phyloP scores from a whole-genome alignment of 2,329 filamentous ascomycete species.

The Epicoccum nigrum region DNA sequence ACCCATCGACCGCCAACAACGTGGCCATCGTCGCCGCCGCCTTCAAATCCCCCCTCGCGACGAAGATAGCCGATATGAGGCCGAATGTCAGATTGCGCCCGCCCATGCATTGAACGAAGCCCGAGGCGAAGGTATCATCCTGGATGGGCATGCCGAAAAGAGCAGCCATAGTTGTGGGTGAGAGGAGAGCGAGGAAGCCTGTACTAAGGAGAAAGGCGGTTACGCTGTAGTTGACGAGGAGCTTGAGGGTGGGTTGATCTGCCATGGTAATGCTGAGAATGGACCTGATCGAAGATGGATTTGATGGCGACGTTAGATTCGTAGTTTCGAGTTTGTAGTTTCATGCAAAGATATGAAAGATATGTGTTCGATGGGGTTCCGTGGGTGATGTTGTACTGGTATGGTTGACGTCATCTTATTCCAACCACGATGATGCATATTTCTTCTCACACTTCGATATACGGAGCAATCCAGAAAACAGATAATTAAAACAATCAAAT shows the following conservation, averaged over 20 bases:
- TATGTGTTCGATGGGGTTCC: too few species aligned
- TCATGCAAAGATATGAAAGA: too few species aligned
- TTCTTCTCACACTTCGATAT: too few species aligned
- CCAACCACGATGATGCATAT: too few species aligned
- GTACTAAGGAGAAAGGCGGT: constrained; percentile 20
- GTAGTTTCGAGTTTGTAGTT: not conserved
- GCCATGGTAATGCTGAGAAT: constrained; percentile 5
- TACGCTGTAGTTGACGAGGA: constrained; percentile 20
- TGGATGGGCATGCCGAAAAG: constrained; percentile 22
- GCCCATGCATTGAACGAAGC: constrained; percentile 27
- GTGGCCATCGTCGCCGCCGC: constrained; percentile 21
- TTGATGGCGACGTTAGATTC: too few species aligned
- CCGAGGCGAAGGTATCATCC: constrained; percentile 19
- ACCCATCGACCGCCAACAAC: constrained; percentile 19
- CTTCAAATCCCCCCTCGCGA: constrained; percentile 7
- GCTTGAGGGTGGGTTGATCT: constrained; percentile 13
- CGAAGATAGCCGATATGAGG: constrained; percentile 17
- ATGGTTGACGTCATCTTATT: too few species aligned
- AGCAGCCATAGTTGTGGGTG: constrained; percentile 19
- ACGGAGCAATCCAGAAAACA: too few species aligned
- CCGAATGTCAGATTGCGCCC: constrained; percentile 24
- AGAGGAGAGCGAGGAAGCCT: constrained; percentile 15
- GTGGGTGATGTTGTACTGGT: too few species aligned
- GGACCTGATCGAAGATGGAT: too few species aligned
- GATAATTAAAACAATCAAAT: too few species aligned